Evolutionary conservation across 768 basidiomycete species (phyloP).

Genomic region (Erythrobasidium yunnanense): DNA sequence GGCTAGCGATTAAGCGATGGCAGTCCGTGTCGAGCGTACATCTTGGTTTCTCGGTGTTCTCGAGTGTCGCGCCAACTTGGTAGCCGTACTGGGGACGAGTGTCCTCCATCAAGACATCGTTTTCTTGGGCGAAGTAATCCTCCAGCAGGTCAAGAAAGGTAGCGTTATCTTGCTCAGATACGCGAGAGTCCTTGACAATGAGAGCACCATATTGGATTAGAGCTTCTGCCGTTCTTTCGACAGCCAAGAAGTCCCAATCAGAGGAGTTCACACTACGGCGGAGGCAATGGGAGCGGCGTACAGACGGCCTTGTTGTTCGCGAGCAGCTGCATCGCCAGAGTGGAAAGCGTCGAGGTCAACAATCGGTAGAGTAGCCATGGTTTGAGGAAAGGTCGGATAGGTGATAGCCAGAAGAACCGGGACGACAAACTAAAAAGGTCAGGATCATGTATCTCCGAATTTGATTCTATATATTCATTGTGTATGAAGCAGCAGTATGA

Average conservation of each 20-base stretch:
- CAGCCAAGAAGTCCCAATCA: background rate
- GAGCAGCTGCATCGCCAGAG: slow-evolving; percentile 42
- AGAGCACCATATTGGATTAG: slow-evolving; percentile 76
- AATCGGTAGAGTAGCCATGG: slow-evolving; percentile 53
- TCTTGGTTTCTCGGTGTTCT: slow-evolving; percentile 74
- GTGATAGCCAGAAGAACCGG: no score
- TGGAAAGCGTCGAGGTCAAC: slow-evolving; percentile 67
- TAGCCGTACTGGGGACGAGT: slow-evolving; percentile 76
- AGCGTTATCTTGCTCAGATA: slow-evolving; percentile 67
- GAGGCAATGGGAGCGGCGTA: background rate
- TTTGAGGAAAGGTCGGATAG: no score
- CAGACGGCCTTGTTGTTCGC: background rate
- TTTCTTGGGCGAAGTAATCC: slow-evolving; percentile 77
- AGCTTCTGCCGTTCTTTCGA: slow-evolving; percentile 60
- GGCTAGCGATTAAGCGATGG: slow-evolving; percentile 59
- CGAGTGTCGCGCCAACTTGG: slow-evolving; percentile 89
- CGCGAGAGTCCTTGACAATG: slow-evolving; percentile 71
- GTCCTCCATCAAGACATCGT: slow-evolving; percentile 56
- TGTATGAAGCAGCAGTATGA: no score
- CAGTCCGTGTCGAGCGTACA: slow-evolving; percentile 59
- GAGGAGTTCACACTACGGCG: no score
- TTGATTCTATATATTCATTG: no score
- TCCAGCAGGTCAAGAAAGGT: slow-evolving; percentile 79
- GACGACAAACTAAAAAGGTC: no score
- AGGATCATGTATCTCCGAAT: no score